Evolutionary conservation across 2,329 filamentous ascomycete genomes (phyloP).

Genomic region (Aspergillus felis): DNA sequence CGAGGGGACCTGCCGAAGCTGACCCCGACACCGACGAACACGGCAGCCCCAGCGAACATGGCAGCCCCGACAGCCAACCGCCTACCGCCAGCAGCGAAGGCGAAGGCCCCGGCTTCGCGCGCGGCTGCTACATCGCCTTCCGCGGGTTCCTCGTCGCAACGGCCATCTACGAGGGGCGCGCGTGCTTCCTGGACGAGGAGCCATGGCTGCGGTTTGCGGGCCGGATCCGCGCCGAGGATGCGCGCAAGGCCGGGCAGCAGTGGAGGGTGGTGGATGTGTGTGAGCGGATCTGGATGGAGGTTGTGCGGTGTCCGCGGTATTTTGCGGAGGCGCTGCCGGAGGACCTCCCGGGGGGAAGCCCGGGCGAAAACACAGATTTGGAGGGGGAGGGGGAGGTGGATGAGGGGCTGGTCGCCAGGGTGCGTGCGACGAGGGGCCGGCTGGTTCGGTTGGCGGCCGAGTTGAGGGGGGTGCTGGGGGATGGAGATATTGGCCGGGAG

Average conservation of each 20-base stretch:
- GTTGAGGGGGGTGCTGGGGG: neutral
- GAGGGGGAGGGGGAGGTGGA: neutral
- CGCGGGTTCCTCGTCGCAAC: slow-evolving; percentile 36
- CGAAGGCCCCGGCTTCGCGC: slow-evolving; percentile 24
- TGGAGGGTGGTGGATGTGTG: slow-evolving; percentile 18
- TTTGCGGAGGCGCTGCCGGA: slow-evolving; percentile 17
- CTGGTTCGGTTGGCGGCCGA: slow-evolving; percentile 12
- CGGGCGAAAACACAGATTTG: too few relatives aligned
- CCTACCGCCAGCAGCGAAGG: too few relatives aligned
- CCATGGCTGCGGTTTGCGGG: slow-evolving; percentile 30
- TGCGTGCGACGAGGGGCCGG: neutral
- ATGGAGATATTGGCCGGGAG: too few relatives aligned
- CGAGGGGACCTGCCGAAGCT: slow-evolving; percentile 18
- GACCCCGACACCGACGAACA: too few relatives aligned
- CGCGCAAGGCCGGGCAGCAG: slow-evolving; percentile 17
- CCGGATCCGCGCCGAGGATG: slow-evolving; percentile 22
- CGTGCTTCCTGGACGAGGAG: slow-evolving; percentile 34
- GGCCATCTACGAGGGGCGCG: slow-evolving; percentile 28
- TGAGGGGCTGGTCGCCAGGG: neutral
- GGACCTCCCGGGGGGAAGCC: slow-evolving; percentile 3
- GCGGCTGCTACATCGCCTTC: slow-evolving; percentile 35
- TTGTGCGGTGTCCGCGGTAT: slow-evolving; percentile 26
- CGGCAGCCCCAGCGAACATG: too few relatives aligned
- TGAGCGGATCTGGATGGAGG: slow-evolving; percentile 24
- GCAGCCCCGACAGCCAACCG: too few relatives aligned